Percentiles rank a stretch among this genome's conserved stretches.
Evolutionary conservation across 2,329 filamentous ascomycete genomes (phyloP).

Genomic region (Colletotrichum cereale): DNA sequence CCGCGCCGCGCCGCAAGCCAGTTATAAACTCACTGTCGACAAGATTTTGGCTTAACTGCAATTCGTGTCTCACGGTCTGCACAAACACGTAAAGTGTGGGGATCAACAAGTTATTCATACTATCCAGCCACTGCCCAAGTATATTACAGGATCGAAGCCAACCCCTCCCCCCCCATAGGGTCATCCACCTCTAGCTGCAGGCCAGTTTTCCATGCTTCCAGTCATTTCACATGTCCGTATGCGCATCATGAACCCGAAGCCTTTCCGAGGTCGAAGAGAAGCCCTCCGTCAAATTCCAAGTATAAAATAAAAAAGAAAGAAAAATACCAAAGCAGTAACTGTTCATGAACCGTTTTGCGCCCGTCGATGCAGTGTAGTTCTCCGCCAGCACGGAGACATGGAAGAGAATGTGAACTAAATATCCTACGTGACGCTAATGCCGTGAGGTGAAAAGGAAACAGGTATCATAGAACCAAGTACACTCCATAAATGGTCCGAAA

Average conservation of each 20-base stretch:
- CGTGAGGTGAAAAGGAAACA: conserved; percentile 32
- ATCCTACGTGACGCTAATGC: conserved; percentile 40
- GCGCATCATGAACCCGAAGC: conserved; percentile 24
- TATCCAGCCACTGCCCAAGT: conserved; percentile 16
- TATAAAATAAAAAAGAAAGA: not conserved
- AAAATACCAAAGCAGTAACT: conserved; percentile 22
- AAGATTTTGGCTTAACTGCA: conserved; percentile 20
- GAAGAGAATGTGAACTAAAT: conserved; percentile 30
- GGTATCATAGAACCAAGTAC: conserved; percentile 42
- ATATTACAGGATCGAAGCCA: conserved; percentile 27
- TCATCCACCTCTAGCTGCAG: conserved; percentile 15
- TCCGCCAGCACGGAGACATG: conserved; percentile 11
- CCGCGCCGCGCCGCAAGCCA: not conserved
- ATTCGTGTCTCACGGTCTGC: conserved; percentile 8
- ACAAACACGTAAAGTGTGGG: not conserved
- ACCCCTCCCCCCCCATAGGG: conserved; percentile 6
- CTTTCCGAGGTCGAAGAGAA: conserved; percentile 12
- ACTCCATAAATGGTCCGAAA: conserved; percentile 31
- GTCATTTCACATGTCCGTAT: conserved; percentile 38
- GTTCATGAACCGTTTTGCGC: conserved; percentile 26
- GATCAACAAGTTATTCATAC: conserved; percentile 29
- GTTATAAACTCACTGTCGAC: not conserved
- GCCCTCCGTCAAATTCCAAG: not conserved
- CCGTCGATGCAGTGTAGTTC: conserved; percentile 28
- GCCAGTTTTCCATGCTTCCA: conserved; percentile 17